Evolutionary conservation across 345 rosid species (phyloP).

Genomic region (Bruguiera parviflora): DNA sequence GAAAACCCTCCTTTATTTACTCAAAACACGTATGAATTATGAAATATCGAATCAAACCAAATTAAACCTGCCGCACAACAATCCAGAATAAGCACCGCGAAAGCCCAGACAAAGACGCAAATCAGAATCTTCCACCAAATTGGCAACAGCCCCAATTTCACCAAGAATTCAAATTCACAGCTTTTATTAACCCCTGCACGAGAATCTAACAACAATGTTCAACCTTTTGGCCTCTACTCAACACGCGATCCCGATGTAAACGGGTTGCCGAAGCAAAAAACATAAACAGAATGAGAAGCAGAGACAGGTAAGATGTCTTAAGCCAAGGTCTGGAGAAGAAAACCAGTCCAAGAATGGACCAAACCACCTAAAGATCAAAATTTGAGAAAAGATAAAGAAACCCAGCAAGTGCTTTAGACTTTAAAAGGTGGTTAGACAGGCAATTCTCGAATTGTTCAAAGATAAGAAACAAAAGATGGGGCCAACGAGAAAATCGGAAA

Average conservation of each 20-base stretch:
- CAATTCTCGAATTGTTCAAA: conserved; percentile 11
- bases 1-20: neutral
- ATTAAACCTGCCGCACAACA: neutral
- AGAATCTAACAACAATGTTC: neutral
- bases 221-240: conserved; percentile 1
- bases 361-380: conserved; percentile 5
- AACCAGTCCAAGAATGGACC: neutral
- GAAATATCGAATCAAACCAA: neutral
- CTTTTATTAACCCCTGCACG: conserved; percentile 14
- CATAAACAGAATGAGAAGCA: neutral
- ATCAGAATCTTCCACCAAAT: conserved; percentile 16
- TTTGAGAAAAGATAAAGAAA: neutral
- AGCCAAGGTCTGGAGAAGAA: neutral
- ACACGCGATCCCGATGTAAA: neutral
- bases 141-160: conserved; percentile 1
- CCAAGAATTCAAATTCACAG: conserved; percentile 11
- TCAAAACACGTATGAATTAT: neutral
- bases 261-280: neutral
- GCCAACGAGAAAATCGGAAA: no score
- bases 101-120: conserved; percentile 12
- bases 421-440: neutral
- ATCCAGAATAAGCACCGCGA: conserved; percentile 3
- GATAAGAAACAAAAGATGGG: neutral
- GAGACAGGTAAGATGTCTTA: neutral
- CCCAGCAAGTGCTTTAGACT: neutral